Evolutionary conservation across 140 eudicot genomes (phyloP).

Genomic region (Senecio squalidus): DNA sequence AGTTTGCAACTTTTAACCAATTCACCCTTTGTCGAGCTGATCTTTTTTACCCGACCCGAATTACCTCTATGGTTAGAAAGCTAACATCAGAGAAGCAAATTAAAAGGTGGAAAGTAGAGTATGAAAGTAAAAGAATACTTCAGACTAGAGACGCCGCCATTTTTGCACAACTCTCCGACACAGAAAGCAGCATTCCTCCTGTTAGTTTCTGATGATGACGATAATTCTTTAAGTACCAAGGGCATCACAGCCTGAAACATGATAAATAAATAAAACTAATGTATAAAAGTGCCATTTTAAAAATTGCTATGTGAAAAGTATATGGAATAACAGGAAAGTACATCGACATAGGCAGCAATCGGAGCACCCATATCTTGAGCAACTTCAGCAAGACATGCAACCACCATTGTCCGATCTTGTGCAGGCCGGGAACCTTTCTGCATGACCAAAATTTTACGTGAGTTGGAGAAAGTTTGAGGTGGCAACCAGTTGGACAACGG

Average conservation of each 20-base stretch:
- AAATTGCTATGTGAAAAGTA: neutral
- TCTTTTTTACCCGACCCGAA: too few species aligned
- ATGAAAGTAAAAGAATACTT: constrained; percentile 49
- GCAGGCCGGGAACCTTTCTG: constrained; percentile 93
- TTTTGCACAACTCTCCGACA: constrained; percentile 88
- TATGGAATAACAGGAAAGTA: constrained; percentile 25
- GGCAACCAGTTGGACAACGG: neutral
- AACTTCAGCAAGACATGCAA: constrained; percentile 96
- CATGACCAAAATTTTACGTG: constrained; percentile 15
- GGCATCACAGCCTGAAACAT: constrained; percentile 76
- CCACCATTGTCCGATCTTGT: constrained; percentile 96
- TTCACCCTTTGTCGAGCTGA: too few species aligned
- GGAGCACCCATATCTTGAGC: constrained; percentile 99
- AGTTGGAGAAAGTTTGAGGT: constrained; percentile 3
- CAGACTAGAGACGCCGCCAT: constrained; percentile 68
- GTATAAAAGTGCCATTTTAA: neutral
- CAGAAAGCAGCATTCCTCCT: constrained; percentile 96
- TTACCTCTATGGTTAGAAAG: neutral
- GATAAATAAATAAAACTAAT: neutral
- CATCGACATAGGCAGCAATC: constrained; percentile 76
- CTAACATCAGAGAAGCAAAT: constrained; percentile 3
- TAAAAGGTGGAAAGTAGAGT: neutral
- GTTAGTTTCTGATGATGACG: constrained; percentile 70
- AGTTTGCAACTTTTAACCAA: too few species aligned
- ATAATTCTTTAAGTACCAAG: constrained; percentile 79